Evolutionary conservation across 805 yeast species (phyloP), one percentile per base, ranked within the genome.

Genomic region (Cyberlindnera samutprakarnensis): DNA sequence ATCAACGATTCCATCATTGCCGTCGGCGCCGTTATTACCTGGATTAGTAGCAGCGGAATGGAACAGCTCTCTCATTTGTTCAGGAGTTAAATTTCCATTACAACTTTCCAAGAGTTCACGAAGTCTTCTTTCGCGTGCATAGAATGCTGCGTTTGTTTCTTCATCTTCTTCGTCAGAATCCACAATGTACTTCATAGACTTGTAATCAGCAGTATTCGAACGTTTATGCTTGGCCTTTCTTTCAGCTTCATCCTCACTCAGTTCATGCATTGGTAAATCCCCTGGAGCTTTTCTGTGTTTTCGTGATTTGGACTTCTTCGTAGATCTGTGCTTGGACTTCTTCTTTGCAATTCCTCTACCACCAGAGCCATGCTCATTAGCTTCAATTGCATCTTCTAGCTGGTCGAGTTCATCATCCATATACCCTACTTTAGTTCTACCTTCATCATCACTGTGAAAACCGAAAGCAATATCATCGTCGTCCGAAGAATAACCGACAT

Each of bases 161-260:
- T 64, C 73, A 44, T 77, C 84, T 28, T 75, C 84, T 9, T 64
- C 73, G 44, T 77, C 84, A 2, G 83, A 75, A 32, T 70, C 78
- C 31, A 61, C 61, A 28, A 79, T 68, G 41, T 56, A 69, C 34
- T 69, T 75, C 4, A 77, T 56, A 1, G 86, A 78, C 27, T 68
- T 62, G 31, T 43, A 32, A 12, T 22, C 11, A 5, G 26, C 15
- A 19, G 13, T 23, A 16, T n/a, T 16, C 15, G n/a, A 24, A 23
- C 14, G 26, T 19, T 18, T 7, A 26, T 19, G 16, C 15, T 25
- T 32, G 22, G 16, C 20, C 19, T n/a, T 28, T 23, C 3, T 31
- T 9, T 26, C 37, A 12, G 31, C 39, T 14, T 51, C 63, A 20
- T 51, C 59, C 18, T 17, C 28, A 38, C 12, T 33, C 28, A 33